Evolutionary conservation across 2,329 filamentous ascomycete species (phyloP).

Genomic region (Magnaporthiopsis rhizophila): DNA sequence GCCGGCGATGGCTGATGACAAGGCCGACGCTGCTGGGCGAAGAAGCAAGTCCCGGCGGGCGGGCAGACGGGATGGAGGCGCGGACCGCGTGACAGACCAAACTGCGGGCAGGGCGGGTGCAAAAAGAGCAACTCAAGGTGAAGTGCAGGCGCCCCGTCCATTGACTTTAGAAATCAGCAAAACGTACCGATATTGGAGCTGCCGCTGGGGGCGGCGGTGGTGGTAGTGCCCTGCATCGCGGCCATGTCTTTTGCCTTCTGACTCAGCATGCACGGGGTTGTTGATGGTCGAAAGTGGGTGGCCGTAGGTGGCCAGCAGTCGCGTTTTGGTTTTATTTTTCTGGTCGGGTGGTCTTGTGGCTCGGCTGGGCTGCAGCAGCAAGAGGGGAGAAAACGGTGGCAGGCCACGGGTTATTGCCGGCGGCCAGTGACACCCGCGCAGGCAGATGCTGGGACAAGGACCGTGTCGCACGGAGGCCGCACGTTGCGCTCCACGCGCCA

Average conservation of each 20-base stretch:
- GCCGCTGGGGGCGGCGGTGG: neutral
- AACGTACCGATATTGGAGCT: conserved; percentile 6
- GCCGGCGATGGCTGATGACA: neutral
- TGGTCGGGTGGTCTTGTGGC: neutral
- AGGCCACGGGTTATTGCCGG: neutral
- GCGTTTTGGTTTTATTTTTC: conserved; percentile 4
- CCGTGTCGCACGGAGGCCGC: neutral
- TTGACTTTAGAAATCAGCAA: neutral
- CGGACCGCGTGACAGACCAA: neutral
- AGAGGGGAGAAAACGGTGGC: neutral
- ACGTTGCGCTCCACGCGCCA: neutral
- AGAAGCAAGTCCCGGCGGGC: neutral
- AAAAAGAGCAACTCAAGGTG: neutral
- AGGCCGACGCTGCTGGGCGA: neutral
- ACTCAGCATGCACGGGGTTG: conserved; percentile 10
- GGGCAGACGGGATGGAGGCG: neutral
- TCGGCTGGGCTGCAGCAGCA: neutral
- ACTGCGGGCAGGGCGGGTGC: neutral
- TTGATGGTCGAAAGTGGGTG: neutral
- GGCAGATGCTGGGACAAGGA: neutral
- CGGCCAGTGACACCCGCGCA: neutral
- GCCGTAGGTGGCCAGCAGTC: neutral
- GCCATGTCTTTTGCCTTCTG: conserved; percentile 6
- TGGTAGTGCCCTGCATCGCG: conserved; percentile 8
- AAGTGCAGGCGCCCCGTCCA: neutral